Percentiles rank a stretch among this genome's conserved stretches.
Conservation (phyloP, 2,329 filamentous ascomycete species). For the Aspergillus ochraceus region DNA sequence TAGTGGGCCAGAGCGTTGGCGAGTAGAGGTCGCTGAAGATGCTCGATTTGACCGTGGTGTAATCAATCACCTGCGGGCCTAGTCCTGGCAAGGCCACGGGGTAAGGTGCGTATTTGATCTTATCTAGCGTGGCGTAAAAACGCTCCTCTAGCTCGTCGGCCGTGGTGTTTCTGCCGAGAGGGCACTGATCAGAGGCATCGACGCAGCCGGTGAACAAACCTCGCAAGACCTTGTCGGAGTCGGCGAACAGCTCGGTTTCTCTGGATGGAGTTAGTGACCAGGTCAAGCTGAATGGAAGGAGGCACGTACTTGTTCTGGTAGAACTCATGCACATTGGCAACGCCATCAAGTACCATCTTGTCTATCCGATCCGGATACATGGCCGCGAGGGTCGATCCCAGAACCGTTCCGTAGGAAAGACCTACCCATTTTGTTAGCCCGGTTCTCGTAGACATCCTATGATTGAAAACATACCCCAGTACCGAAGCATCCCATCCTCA, state of each 20-base stretch:
- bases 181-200: not conserved
- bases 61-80: not conserved
- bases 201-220: conserved; percentile 1
- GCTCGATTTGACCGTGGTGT: not conserved
- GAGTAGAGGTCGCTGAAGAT: not conserved
- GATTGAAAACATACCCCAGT: conserved; percentile 31
- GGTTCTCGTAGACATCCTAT: not conserved
- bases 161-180: not conserved
- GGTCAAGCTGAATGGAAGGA: not conserved
- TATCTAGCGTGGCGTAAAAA: not conserved
- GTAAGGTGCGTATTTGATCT: not conserved
- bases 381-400: conserved; percentile 14
- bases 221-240: not conserved
- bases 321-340: conserved; percentile 17
- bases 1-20: not conserved
- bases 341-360: conserved; percentile 16
- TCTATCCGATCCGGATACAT: conserved; percentile 17
- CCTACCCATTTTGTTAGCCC: not conserved
- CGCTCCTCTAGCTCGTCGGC: not conserved
- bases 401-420: conserved; percentile 15
- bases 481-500: conserved; percentile 42
- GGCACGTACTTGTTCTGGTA: not conserved
- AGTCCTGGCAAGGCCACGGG: not conserved
- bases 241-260: not conserved
- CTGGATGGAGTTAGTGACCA: not conserved